Evolutionary conservation across 2,329 filamentous ascomycete species (phyloP).

Genomic region (Diaporthe aspalathi): DNA sequence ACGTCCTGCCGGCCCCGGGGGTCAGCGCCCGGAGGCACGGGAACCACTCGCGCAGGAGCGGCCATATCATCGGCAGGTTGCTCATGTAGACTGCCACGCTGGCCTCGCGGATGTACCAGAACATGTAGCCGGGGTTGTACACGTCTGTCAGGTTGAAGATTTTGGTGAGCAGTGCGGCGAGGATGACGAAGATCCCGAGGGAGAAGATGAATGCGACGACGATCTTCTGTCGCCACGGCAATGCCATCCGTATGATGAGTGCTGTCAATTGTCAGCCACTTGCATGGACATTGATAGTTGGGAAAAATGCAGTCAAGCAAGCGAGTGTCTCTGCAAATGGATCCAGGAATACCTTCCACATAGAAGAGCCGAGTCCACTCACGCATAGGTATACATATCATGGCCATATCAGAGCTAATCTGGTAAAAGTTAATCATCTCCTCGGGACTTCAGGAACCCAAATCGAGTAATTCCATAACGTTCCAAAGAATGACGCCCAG

Average conservation of each 20-base stretch:
- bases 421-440: too few relatives aligned
- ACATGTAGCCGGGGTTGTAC: constrained; percentile 51
- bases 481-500: too few relatives aligned
- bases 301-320: too few relatives aligned
- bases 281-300: too few relatives aligned
- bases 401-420: constrained; percentile 58
- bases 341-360: too few relatives aligned
- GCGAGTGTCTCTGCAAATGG: rapidly evolving
- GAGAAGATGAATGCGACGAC: constrained; percentile 60
- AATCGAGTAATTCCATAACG: too few relatives aligned
- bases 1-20: not conserved
- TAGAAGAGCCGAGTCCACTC: not conserved
- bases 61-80: constrained; percentile 66
- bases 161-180: constrained; percentile 57
- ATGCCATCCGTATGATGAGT: constrained; percentile 54
- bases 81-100: constrained; percentile 63
- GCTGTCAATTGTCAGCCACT: constrained; percentile 39
- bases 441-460: too few relatives aligned
- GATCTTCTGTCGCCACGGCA: constrained; percentile 58
- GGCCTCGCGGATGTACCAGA: constrained; percentile 67
- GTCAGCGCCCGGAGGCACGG: constrained; percentile 19
- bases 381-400: constrained; percentile 59
- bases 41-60: constrained; percentile 53
- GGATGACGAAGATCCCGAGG: constrained; percentile 61
- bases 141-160: constrained; percentile 55